Evolutionary conservation across 352 stramenopile genomes (phyloP).

Genomic region (Pythium phragmitis): DNA sequence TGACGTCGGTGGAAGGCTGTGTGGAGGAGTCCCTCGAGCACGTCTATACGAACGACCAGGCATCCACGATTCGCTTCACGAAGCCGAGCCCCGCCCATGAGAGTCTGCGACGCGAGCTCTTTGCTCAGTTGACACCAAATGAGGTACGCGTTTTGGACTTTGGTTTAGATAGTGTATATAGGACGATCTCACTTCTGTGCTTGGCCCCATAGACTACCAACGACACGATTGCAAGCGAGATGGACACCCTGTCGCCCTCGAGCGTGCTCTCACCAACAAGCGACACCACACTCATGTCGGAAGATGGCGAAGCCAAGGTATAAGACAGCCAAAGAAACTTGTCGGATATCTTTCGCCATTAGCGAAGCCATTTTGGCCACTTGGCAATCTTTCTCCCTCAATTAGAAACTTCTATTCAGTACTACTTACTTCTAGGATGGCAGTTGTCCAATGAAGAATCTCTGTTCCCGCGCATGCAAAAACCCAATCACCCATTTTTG

Average conservation of each 20-base stretch:
- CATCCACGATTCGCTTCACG: constrained; percentile 87
- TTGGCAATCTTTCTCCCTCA: not conserved
- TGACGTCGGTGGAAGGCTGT: constrained; percentile 88
- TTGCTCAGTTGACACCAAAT: constrained; percentile 51
- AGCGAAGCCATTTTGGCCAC: too few relatives aligned
- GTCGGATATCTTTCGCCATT: not conserved
- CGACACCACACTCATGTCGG: constrained; percentile 16
- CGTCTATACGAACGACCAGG: constrained; percentile 92
- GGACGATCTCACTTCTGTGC: constrained; percentile 2
- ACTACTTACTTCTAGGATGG: too few relatives aligned
- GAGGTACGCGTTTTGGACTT: constrained; percentile 19
- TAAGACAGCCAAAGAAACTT: not conserved
- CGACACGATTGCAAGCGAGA: constrained; percentile 13
- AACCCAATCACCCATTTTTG: constrained; percentile 18
- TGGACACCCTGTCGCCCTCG: constrained; percentile 18
- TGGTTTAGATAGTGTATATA: not conserved
- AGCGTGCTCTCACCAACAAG: constrained; percentile 21
- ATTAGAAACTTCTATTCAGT: not conserved
- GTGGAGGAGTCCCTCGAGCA: constrained; percentile 93
- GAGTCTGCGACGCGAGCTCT: constrained; percentile 77
- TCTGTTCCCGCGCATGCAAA: constrained; percentile 5
- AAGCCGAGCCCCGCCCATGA: constrained; percentile 82
- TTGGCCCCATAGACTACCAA: constrained; percentile 1
- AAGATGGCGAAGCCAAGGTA: constrained; percentile 26
- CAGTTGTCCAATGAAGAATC: constrained; percentile 14